Evolutionary conservation across 2,329 filamentous ascomycete species (phyloP).

Genomic region (Fusarium buharicum): DNA sequence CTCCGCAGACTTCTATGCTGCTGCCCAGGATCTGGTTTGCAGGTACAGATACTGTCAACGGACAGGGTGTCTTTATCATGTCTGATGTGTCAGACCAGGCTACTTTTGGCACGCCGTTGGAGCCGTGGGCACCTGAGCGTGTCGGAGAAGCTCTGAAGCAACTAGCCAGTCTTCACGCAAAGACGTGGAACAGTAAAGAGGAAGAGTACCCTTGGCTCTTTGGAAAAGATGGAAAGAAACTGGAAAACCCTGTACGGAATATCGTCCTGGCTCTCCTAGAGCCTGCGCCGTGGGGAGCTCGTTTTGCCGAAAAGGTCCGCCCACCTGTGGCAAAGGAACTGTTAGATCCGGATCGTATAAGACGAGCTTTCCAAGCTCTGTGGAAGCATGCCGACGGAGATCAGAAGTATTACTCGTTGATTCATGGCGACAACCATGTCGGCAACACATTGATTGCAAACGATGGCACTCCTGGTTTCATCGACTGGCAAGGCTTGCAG

Average conservation of each 20-base stretch:
- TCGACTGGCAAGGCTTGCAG: constrained; percentile 27
- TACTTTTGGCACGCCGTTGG: constrained; percentile 10
- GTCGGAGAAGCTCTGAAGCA: constrained; percentile 15
- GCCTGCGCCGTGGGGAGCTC: constrained; percentile 5
- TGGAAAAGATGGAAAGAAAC: too few relatives aligned
- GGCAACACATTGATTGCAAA: constrained; percentile 24
- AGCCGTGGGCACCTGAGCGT: constrained; percentile 2
- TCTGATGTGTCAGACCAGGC: constrained; percentile 8
- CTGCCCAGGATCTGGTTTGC: constrained; percentile 9
- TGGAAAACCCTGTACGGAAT: too few relatives aligned
- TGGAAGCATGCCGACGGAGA: constrained; percentile 13
- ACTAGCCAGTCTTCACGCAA: constrained; percentile 19
- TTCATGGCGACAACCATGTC: constrained; percentile 26
- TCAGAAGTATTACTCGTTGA: constrained; percentile 9
- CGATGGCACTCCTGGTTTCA: constrained; percentile 8
- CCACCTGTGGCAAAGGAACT: too few relatives aligned
- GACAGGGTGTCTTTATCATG: constrained; percentile 25
- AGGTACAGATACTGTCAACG: background rate
- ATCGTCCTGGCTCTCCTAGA: too few relatives aligned
- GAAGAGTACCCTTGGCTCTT: constrained; percentile 9
- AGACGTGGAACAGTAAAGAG: constrained; percentile 8
- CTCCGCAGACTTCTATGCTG: background rate
- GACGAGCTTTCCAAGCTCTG: too few relatives aligned
- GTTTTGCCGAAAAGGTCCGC: constrained; percentile 1
- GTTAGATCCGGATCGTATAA: too few relatives aligned